Base-by-base conservation (phyloP, 805 yeast genomes). In the Candida broadrunensis region DNA sequence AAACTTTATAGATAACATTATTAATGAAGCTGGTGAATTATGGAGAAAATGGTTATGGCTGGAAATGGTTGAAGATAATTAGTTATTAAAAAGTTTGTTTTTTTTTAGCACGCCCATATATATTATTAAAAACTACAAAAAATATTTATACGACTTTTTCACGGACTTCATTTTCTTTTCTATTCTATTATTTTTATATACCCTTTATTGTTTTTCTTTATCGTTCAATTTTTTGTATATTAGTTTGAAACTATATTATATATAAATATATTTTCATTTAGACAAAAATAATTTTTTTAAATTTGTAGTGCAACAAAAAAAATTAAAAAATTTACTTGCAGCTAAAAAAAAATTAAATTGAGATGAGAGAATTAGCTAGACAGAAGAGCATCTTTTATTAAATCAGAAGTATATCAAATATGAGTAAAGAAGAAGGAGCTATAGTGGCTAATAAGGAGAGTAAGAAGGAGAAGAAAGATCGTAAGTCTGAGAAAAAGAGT, bases 1-100 rank as follows among this genome's bases (percentile, higher is more conserved):
- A 31, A 77, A 75, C 47, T 88, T 85, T 49, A 83, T 88, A 57
- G 89, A 85, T 54, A 83, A 82, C 48, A 73, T 88, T 21, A 72
- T 87, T 33, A 65, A 69, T 41, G 90, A 83, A 57, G 90, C 95
- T 2, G 95, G 96, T 24, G 95, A 88, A 54, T 69, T 85, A 33
- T 88, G 95, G 95, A 71, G 96, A 48, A 83, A 81, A 52, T 86
- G 91, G 87, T 64, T 85, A 30, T 86, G 70, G 70, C 49, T 58
- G 47, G 75, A 69, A 44, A 59, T 64, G 63, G 50, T 55, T 33
- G 70, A 64, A 33, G 64, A 61, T 33, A 54, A 51, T 43, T 53
- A 37, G n/a, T n/a, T n/a, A n/a, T n/a, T n/a, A n/a, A n/a, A n/a
- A n/a, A n/a, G n/a, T n/a, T n/a, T n/a, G n/a, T n/a, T n/a, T n/a